Evolutionary conservation across 495 filamentous ascomycete genomes (phyloP), one percentile per base, ranked within the genome.

Genomic region (Mytilinidion resinicola): DNA sequence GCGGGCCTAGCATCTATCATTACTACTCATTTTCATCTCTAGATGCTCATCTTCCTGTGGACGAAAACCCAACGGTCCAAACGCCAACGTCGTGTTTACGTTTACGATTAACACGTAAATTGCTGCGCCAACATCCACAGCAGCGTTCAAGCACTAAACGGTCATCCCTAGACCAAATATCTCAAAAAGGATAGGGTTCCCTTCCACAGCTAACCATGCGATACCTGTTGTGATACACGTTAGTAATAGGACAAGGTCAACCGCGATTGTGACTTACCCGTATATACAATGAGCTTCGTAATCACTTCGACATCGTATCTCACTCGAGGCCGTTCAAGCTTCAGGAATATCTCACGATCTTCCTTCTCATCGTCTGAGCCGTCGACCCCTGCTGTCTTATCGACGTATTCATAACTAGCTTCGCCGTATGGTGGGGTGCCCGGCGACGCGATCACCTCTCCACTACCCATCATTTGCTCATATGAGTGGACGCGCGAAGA

Each of bases 271-370:
- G 50, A 75, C 82, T 61, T 76, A 95, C 92, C 93, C 57, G 85
- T 79, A 78, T 98, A 98, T 41, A 98, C 90, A 66, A 98, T 87
- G 52, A 98, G 75, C 74, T 96, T 97, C 15, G 93, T 97, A 42
- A 97, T 83, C 19, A 98, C 92, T 69, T 98, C 93, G 9, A 96
- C 92, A 74, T 98, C 93, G 68, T 98, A 98, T 61, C 91, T 79
- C 33, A 96, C 91, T 53, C 93, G 83, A 17, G 93, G 90, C 71
- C 85, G 91, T 55, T 91, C 85, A 52, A 97, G 80, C 69, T 79
- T 82, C 15, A 83, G 84, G 69, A 96, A 96, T 65, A 98, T 83
- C 66, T 96, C 88, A 60, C 80, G 82, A 66, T 95, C 88, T 38
- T 85, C 80, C 30, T 73, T 71, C 54, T 79, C 77, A 11, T 77